Evolutionary conservation across 2,329 filamentous ascomycete genomes (phyloP), one percentile per base, ranked within the genome.

Genomic region (Passalora sequoiae): DNA sequence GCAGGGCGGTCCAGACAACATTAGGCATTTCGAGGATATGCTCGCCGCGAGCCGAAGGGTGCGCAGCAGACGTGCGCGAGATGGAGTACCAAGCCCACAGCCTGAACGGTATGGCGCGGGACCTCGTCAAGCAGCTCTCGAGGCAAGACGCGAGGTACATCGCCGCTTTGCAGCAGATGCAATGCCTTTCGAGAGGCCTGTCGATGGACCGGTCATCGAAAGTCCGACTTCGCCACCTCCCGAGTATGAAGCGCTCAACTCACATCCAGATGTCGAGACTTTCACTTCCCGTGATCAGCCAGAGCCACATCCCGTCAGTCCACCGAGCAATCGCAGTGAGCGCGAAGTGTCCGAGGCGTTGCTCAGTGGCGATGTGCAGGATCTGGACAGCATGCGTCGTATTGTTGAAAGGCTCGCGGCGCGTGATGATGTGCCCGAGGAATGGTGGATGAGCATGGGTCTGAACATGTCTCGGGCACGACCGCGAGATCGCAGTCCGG

Each of bases 351-450:
- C 49, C 3, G 55, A 56, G 19, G 51, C 48, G 16, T 37, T 59
- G 13, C 40, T 60, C 31, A 53, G 44, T 33, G 51, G 55, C 27
- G 57, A 56, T 16, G 51, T 55, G 9, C 47, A 55, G 4, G 68
- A 71, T 56, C 63, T 84, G 19, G 73, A 77, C 16, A 78, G 81
- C 33, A 83, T 89, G 76, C 82, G 86, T 54, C 74, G 75, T 38
- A 83, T 94, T 35, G 73, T 92, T 25, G 79, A 83, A 54, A 75
- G 79, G 31, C 72, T 94, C 42, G 79, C 82, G 24, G 74, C 77
- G 13, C 72, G 85, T 17, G 77, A 86, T 58, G 84, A 89, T 55
- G 83, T 92, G 41, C 84, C 86, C 0, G 86, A 92, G 49, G 81
- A 87, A 51, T 89, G 84, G 80, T 94, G 87, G 87, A 65, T 64